These are phyloP conservation scores for Chaetomium strumarium DNA, from an alignment of 2,329 filamentous ascomycete genomes.

Conservation along the genomic window DNA sequence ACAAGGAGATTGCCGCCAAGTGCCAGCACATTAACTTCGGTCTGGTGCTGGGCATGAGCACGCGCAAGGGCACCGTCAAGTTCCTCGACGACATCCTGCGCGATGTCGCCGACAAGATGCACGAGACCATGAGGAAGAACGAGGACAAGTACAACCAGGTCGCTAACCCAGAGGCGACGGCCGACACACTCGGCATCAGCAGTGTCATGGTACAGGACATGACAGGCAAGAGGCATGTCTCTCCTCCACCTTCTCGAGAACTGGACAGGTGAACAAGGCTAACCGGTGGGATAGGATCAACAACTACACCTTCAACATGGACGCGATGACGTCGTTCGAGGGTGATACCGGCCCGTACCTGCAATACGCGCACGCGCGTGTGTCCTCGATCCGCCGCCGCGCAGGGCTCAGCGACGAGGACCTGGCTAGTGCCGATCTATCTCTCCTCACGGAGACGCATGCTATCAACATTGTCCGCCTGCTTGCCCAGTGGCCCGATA, in stretches of 20 bases:
- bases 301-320: constrained; percentile 70
- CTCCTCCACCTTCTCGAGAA: constrained; percentile 1
- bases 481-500: constrained; percentile 80
- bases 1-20: constrained; percentile 60
- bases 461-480: constrained; percentile 68
- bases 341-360: constrained; percentile 81
- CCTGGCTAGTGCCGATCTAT: constrained; percentile 57
- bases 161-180: constrained; percentile 70
- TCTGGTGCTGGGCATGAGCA: constrained; percentile 65
- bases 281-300: constrained; percentile 44
- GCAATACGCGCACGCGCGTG: constrained; percentile 73
- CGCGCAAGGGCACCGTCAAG: constrained; percentile 66
- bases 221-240: constrained; percentile 75
- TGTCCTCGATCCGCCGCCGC: constrained; percentile 58
- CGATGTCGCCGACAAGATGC: constrained; percentile 90
- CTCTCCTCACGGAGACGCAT: constrained; percentile 64
- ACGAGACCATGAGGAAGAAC: constrained; percentile 93
- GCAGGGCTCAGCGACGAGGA: constrained; percentile 50
- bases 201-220: constrained; percentile 98
- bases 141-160: constrained; percentile 86
- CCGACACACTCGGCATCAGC: constrained; percentile 86
- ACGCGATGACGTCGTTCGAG: constrained; percentile 77
- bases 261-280: neutral
- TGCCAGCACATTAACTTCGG: constrained; percentile 73
- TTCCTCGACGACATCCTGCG: constrained; percentile 67